A percentile compares a stretch with the other conserved stretches of the same genome.
These are phyloP conservation scores for Rhododendron henanense DNA, from an alignment of 148 eudicot species.

Conservation along the genomic window DNA sequence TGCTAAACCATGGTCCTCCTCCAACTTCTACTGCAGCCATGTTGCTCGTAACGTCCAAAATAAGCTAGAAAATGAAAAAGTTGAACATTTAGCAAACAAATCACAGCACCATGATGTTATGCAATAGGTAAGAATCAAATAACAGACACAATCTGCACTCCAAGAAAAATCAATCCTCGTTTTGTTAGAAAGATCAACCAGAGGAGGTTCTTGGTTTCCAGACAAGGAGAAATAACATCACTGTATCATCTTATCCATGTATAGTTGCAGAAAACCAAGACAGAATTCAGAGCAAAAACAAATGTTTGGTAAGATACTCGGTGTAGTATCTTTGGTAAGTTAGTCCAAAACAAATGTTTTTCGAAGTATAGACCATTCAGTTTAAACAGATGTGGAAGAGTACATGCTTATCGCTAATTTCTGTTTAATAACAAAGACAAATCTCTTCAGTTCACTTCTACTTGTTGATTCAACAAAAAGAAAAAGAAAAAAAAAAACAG, in stretches of 20 bases:
- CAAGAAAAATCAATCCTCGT: neutral
- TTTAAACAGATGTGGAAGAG: neutral
- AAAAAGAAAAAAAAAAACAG: neutral
- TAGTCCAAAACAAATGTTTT: neutral
- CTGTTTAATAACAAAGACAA: neutral
- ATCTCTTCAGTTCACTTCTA: neutral
- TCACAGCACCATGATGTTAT: neutral
- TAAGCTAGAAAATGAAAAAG: conserved; percentile 35
- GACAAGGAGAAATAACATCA: neutral
- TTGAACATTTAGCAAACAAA: neutral
- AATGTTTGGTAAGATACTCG: too few relatives aligned
- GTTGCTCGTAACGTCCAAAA: conserved; percentile 79
- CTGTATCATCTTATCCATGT: neutral
- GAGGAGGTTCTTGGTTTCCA: neutral
- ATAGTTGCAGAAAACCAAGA: neutral
- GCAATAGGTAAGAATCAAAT: neutral
- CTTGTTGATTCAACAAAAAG: too few relatives aligned
- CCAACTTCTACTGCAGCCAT: conserved; percentile 92
- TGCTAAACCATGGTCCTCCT: conserved; percentile 86
- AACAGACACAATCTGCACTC: neutral
- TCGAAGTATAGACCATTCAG: neutral
- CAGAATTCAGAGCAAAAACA: neutral
- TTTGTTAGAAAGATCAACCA: neutral
- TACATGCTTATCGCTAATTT: neutral
- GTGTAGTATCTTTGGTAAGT: neutral